Percentiles rank a stretch among this genome's conserved stretches.
Conservation (phyloP, 2,329 filamentous ascomycete species). For the Anisogramma anomala region DNA sequence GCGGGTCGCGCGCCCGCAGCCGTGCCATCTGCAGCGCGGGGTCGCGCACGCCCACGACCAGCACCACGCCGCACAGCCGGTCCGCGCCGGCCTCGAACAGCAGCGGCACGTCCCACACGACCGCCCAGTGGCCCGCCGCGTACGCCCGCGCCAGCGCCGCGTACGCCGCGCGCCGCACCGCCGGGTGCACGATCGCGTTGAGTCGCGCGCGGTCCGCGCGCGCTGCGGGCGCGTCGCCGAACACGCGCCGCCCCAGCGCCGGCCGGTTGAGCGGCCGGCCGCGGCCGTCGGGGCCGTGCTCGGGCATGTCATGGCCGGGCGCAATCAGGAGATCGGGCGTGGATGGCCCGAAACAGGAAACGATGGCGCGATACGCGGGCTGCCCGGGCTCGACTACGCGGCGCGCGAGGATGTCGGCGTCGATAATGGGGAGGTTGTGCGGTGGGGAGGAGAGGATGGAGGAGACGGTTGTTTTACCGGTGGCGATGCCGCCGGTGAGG, state of each 20-base stretch:
- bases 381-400: conserved; percentile 92
- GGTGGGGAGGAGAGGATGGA: conserved; percentile 66
- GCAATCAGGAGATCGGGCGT: conserved; percentile 78
- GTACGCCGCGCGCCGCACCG: conserved; percentile 75
- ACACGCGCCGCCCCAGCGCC: conserved; percentile 73
- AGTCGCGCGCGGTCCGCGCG: conserved; percentile 63
- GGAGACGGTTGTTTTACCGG: conserved; percentile 94
- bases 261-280: conserved; percentile 74
- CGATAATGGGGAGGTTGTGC: conserved; percentile 80
- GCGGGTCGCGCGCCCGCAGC: conserved; percentile 61
- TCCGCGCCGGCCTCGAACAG: conserved; percentile 86
- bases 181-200: conserved; percentile 87
- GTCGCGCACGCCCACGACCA: conserved; percentile 78
- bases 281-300: conserved; percentile 44
- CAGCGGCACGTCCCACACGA: conserved; percentile 83
- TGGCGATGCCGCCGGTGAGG: conserved; percentile 92
- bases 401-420: conserved; percentile 85
- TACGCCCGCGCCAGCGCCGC: conserved; percentile 62
- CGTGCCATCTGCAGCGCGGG: conserved; percentile 72
- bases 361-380: conserved; percentile 68
- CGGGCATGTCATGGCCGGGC: conserved; percentile 37
- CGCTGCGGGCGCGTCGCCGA: conserved; percentile 63
- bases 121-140: conserved; percentile 67
- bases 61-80: conserved; percentile 67
- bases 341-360: conserved; percentile 65